Base-by-base conservation (phyloP, 192 early-diverging fungal species). In the Umbelopsis sp. region DNA sequence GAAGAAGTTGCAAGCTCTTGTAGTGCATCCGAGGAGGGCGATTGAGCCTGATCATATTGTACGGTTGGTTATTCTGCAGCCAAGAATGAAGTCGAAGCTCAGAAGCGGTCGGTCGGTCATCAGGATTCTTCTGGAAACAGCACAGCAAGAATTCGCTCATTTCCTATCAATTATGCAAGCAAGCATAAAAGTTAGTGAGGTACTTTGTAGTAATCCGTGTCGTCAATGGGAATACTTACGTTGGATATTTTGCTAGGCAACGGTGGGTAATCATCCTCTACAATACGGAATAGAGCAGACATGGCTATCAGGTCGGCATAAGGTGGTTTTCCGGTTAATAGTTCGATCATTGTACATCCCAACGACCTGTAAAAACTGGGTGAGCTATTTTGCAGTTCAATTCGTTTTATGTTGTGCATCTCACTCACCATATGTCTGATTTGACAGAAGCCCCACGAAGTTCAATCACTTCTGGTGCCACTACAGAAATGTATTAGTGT, bases 211-310 rank as follows among this genome's bases (percentile, higher is more conserved):
- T 11, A 41, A 41, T 11, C 7, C 41, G 22, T 49, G 20, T 12
- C 16, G 24, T 71, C 43, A 31, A 56, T 17, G 20, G 25, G 45
- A 11, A n/a, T n/a, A 24, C 45, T 45, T 80, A 80, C 78, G 26
- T 89, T 80, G 0, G 95, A 95, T 22, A 95, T 87, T 9, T 85
- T 83, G 16, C 86, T 88, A 25, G 97, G 97, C 26, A 97, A 75
- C 34, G 96, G 94, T 26, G 96, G 96, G 52, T 88, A 84, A 14
- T 94, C 92, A 72, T 94, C 94, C 74, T 95, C 95, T 6, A 97
- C 97, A 73, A 99, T 98, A 70, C 91, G 90, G 81, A 96, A 99
- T 21, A 99, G 84, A 7, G 95, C 93, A 4, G 95, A 87, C 94
- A 98, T 94, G 20, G 93, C 86, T 49, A 94, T 86, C 52, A 97